Conservation (phyloP, 768 basidiomycete species). For the Tylopilus rubrobrunneus region DNA sequence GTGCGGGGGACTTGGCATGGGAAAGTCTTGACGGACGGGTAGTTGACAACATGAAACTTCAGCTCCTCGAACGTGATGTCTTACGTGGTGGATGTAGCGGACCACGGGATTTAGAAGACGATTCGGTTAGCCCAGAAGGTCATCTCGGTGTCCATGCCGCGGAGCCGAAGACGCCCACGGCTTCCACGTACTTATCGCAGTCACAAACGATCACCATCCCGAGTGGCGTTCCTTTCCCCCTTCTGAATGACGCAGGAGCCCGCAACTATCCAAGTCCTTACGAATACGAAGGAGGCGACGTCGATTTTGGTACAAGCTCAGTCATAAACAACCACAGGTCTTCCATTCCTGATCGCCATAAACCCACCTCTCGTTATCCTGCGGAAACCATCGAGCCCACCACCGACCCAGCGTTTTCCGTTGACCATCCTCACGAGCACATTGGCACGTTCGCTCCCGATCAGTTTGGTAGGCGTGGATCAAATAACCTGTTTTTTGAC, state of each 20-base stretch:
- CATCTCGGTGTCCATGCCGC: slow-evolving; percentile 31
- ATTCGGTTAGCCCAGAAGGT: slow-evolving; percentile 23
- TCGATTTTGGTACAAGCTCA: slow-evolving; percentile 8
- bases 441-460: slow-evolving; percentile 10
- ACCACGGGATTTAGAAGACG: slow-evolving; percentile 28
- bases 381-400: slow-evolving; percentile 13
- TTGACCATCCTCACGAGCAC: slow-evolving; percentile 15
- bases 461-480: slow-evolving; percentile 31
- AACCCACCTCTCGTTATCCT: slow-evolving; percentile 14
- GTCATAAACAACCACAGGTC: slow-evolving; percentile 7
- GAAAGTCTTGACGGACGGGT: slow-evolving; percentile 45
- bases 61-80: slow-evolving; percentile 36
- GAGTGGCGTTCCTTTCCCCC: slow-evolving; percentile 22
- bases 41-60: slow-evolving; percentile 51
- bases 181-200: slow-evolving; percentile 32
- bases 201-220: slow-evolving; percentile 24
- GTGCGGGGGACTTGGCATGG: slow-evolving; percentile 52
- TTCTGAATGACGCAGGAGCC: slow-evolving; percentile 22
- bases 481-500: slow-evolving; percentile 40
- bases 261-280: slow-evolving; percentile 16
- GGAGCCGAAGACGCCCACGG: slow-evolving; percentile 37
- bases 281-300: slow-evolving; percentile 21
- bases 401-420: slow-evolving; percentile 10
- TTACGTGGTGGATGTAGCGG: slow-evolving; percentile 18
- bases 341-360: slow-evolving; percentile 19